Conservation (phyloP, 2,329 filamentous ascomycete species). For the Chrysosphaeria jannelii region DNA sequence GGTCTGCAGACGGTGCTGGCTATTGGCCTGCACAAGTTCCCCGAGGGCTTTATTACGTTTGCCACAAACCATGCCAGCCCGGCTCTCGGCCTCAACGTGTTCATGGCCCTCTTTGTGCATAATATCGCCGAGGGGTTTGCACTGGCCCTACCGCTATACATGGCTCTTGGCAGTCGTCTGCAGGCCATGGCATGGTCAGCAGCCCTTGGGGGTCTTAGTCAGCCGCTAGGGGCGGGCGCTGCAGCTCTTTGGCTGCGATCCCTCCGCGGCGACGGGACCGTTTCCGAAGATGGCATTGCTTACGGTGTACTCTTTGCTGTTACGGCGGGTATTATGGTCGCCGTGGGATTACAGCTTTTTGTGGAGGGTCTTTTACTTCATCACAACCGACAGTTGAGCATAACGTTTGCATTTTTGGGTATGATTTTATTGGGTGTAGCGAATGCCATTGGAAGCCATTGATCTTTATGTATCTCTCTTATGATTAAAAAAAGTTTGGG, state of each 20-base stretch:
- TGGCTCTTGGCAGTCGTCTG: conserved; percentile 53
- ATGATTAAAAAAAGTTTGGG: too few species aligned
- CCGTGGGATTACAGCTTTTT: conserved; percentile 69
- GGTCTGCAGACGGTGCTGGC: conserved; percentile 90
- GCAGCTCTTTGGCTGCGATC: conserved; percentile 68
- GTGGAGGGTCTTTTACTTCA: conserved; percentile 61
- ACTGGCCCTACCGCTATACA: conserved; percentile 73
- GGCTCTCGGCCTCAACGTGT: conserved; percentile 62
- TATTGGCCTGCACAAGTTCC: conserved; percentile 87
- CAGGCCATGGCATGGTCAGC: conserved; percentile 66
- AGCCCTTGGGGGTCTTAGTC: conserved; percentile 56
- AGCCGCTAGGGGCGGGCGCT: conserved; percentile 59
- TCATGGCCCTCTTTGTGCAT: conserved; percentile 87
- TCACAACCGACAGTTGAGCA: conserved; percentile 48
- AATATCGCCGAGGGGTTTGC: conserved; percentile 96
- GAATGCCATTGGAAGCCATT: conserved; percentile 43
- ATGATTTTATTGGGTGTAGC: conserved; percentile 73
- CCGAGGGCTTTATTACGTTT: conserved; percentile 68
- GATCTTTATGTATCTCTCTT: too few species aligned
- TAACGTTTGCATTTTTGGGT: conserved; percentile 52
- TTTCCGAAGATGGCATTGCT: conserved; percentile 26
- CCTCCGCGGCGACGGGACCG: conserved; percentile 24
- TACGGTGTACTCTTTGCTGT: conserved; percentile 66
- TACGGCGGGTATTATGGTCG: conserved; percentile 86
- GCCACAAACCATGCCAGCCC: conserved; percentile 94